These are phyloP conservation scores for Exsudoporus frostii DNA, from an alignment of 768 basidiomycete species.

Conservation along the genomic window DNA sequence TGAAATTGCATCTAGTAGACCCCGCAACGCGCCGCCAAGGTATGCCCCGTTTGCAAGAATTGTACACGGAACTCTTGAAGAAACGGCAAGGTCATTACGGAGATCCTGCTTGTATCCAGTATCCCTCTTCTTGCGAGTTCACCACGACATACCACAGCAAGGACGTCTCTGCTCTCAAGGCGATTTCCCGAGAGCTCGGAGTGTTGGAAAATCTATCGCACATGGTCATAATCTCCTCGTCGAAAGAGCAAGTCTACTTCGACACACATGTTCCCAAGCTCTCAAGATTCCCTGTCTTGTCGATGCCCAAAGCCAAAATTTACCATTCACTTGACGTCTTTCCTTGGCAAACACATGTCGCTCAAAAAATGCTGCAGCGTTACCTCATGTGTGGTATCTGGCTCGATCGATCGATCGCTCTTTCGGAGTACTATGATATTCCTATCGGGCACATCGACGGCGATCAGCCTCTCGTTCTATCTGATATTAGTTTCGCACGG, in stretches of 20 bases:
- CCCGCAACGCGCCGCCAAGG: conserved; percentile 83
- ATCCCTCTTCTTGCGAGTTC: conserved; percentile 62
- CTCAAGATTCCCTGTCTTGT: conserved; percentile 80
- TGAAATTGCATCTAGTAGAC: conserved; percentile 87
- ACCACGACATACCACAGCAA: conserved; percentile 72
- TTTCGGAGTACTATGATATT: conserved; percentile 89
- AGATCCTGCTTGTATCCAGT: conserved; percentile 50
- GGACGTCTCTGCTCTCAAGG: conserved; percentile 77
- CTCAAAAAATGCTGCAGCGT: conserved; percentile 77
- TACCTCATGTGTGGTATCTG: conserved; percentile 77
- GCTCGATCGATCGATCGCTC: conserved; percentile 73
- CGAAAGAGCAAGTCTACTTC: conserved; percentile 81
- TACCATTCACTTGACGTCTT: conserved; percentile 78
- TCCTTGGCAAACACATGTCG: conserved; percentile 84
- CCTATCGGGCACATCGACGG: conserved; percentile 91
- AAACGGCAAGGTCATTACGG: conserved; percentile 46
- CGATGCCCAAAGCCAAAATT: conserved; percentile 76
- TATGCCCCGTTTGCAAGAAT: conserved; percentile 70
- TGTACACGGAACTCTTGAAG: conserved; percentile 61
- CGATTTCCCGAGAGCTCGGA: conserved; percentile 83
- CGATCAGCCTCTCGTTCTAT: conserved; percentile 82
- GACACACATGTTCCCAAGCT: conserved; percentile 69
- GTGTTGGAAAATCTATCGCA: conserved; percentile 70
- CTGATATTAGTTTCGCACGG: conserved; percentile 90
- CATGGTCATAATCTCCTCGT: conserved; percentile 80